phyloP scores from a whole-genome alignment of 495 filamentous ascomycete genomes.

The Poronia punctata region DNA sequence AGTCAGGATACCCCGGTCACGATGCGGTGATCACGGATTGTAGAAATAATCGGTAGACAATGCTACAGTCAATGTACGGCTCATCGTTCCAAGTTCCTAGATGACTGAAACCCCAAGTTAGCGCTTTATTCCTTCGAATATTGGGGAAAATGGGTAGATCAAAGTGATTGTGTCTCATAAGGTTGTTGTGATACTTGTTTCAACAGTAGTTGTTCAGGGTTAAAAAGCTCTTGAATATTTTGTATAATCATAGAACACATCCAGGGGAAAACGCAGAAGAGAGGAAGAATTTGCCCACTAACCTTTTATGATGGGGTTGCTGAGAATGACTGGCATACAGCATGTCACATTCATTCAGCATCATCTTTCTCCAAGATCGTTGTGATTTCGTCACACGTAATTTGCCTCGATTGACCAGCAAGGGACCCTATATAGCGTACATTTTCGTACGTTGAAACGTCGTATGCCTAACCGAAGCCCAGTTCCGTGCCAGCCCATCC shows the following conservation, averaged over 20 bases:
- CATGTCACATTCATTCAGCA: constrained; percentile 15
- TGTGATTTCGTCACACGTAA: constrained; percentile 18
- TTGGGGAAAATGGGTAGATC: constrained; percentile 4
- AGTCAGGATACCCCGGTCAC: constrained; percentile 10
- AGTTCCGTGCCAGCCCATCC: constrained; percentile 27
- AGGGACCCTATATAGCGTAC: constrained; percentile 36
- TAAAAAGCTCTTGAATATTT: constrained; percentile 50
- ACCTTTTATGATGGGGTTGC: constrained; percentile 31
- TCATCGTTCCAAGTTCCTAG: too few relatives aligned
- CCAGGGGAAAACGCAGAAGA: constrained; percentile 6
- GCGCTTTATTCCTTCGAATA: constrained; percentile 20
- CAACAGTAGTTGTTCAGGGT: constrained; percentile 45
- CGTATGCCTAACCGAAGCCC: constrained; percentile 32
- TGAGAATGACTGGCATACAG: constrained; percentile 3
- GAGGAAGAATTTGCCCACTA: constrained; percentile 23
- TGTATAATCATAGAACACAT: constrained; percentile 46
- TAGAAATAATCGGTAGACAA: constrained; percentile 1
- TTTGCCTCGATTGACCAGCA: constrained; percentile 36
- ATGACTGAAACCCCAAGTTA: constrained; percentile 19
- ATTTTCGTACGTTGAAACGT: constrained; percentile 27
- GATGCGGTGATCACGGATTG: not conserved
- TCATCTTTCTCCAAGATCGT: constrained; percentile 8
- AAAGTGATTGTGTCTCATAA: constrained; percentile 39
- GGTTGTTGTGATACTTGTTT: constrained; percentile 40
- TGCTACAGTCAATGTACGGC: too few relatives aligned